Evolutionary conservation across 2,329 filamentous ascomycete species (phyloP), one percentile per base, ranked within the genome.

Genomic region (Talaromyces verruculosus): DNA sequence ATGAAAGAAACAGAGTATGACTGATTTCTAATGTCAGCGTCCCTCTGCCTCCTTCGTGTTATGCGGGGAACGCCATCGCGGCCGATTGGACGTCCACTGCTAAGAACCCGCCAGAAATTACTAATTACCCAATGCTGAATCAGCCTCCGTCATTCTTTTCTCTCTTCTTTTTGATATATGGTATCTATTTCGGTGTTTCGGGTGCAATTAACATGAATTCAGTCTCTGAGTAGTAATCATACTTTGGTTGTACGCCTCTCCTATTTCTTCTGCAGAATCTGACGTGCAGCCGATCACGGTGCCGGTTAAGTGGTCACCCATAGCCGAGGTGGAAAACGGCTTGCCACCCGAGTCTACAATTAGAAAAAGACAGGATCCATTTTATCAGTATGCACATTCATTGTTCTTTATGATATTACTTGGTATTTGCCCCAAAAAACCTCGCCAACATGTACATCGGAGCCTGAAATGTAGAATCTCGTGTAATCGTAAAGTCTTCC

Each of bases 61-160:
- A 58, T 64, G 62, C 62, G 62, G 62, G 53, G 62, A 64, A 64
- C 49, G 39, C 39, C 51, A 58, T 49, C 53, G 37, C 15, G 39
- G 28, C 35, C 49, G 22, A 59, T 59, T 59, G 55, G 55, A 33
- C 10, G 13, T 28, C 55, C 19, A n/a, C 15, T 59, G 33, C 57
- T 41, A 10, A 60, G 39, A 45, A 60, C 19, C 57, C 37, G 35
- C 22, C 15, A 28, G 57, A 58, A 58, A 63, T 51, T 51, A 51
- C 33, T 63, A 63, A 61, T 51, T 55, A 51, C 39, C 30, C 33
- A 53, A 63, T 63, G 61, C 61, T 63, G 45, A 63, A 55, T 63
- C 61, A 63, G 61, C 61, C 17, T 30, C 49, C 25, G 49, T 53
- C 49, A 33, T 53, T 33, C 4, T n/a, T 15, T 37, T 39, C 39